phyloP scores from a whole-genome alignment of 2,329 filamentous ascomycete genomes.

The Zarea fungicola region DNA sequence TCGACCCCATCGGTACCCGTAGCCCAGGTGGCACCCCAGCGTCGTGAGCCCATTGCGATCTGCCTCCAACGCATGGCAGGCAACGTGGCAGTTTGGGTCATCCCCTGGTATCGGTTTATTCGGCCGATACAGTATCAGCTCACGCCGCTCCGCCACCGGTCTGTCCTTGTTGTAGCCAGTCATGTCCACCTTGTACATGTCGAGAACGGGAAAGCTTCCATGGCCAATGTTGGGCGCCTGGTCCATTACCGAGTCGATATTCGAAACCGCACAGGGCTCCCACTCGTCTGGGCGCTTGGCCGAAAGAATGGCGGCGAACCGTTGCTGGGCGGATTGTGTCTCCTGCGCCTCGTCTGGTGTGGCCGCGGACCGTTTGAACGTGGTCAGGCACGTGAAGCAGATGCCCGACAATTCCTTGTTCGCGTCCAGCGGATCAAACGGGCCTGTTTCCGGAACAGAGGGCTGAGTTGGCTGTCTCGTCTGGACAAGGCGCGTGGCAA shows the following conservation, averaged over 20 bases:
- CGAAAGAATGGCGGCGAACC: conserved; percentile 37
- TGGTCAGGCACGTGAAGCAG: conserved; percentile 47
- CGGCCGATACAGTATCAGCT: conserved; percentile 46
- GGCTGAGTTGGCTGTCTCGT: conserved; percentile 41
- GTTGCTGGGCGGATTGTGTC: conserved; percentile 31
- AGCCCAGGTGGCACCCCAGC: conserved; percentile 43
- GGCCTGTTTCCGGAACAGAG: conserved; percentile 30
- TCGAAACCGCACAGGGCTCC: conserved; percentile 41
- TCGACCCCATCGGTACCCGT: conserved; percentile 36
- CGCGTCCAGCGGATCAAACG: conserved; percentile 36
- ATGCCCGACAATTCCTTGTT: conserved; percentile 33
- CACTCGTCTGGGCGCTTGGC: conserved; percentile 35
- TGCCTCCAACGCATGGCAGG: conserved; percentile 45
- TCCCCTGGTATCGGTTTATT: conserved; percentile 36
- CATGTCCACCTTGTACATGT: conserved; percentile 54
- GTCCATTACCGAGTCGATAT: conserved; percentile 36
- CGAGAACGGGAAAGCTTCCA: conserved; percentile 44
- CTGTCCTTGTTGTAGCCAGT: conserved; percentile 36
- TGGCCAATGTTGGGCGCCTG: conserved; percentile 32
- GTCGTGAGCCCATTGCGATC: conserved; percentile 52
- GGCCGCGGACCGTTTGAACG: conserved; percentile 41
- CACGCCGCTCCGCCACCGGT: conserved; percentile 39
- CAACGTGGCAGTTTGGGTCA: conserved; percentile 40
- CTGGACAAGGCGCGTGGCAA: conserved; percentile 45
- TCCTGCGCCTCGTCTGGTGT: conserved; percentile 36